Evolutionary conservation across 2,329 filamentous ascomycete species (phyloP).

Genomic region (Hymenotorrendiella dingleyae): DNA sequence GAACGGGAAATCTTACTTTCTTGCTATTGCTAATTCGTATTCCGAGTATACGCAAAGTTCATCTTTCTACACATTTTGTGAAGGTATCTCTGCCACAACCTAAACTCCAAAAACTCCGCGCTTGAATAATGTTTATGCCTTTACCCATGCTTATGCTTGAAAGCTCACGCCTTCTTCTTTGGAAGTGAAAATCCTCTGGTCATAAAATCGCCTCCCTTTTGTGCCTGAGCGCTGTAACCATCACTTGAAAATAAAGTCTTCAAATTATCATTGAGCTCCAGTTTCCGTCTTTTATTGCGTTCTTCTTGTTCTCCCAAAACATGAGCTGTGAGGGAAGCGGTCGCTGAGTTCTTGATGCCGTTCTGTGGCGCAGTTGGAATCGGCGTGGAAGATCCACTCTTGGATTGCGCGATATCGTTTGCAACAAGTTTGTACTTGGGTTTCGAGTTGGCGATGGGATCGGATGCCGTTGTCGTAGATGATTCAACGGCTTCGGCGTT

Average conservation of each 20-base stretch:
- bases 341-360: conserved; percentile 77
- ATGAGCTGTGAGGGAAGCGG: conserved; percentile 77
- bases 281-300: conserved; percentile 70
- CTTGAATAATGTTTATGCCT: too few species aligned
- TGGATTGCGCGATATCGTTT: conserved; percentile 16
- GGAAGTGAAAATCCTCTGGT: conserved; percentile 50
- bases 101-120: too few species aligned
- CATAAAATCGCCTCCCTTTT: conserved; percentile 48
- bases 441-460: conserved; percentile 21
- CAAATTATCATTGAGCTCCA: conserved; percentile 51
- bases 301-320: conserved; percentile 84
- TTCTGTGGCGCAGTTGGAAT: conserved; percentile 32
- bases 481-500: conserved; percentile 38
- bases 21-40: too few species aligned
- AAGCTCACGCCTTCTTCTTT: conserved; percentile 28
- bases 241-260: conserved; percentile 47
- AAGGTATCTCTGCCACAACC: too few species aligned
- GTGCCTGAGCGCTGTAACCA: conserved; percentile 34
- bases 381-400: conserved; percentile 32
- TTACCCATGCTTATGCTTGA: neutral
- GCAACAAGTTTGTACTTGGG: conserved; percentile 23
- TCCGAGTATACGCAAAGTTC: too few species aligned
- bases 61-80: too few species aligned
- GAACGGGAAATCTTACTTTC: too few species aligned
- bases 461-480: conserved; percentile 19